phyloP scores from a whole-genome alignment of 2,329 filamentous ascomycete species.

The Didymella sp. region DNA sequence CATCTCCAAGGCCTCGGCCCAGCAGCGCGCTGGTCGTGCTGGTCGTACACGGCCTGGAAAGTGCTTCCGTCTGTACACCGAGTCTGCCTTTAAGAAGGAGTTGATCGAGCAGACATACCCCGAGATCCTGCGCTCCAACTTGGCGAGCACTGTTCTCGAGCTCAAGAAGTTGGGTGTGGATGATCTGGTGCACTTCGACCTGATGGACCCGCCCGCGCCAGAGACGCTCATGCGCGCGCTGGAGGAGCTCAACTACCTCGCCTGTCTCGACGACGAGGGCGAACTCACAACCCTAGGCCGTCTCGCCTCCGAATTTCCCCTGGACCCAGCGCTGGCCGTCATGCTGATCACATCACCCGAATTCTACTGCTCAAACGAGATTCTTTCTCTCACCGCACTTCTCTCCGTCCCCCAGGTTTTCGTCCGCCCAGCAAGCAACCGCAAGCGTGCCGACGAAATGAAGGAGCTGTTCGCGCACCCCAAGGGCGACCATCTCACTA shows the following conservation, averaged over 20 bases:
- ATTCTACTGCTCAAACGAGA: constrained; percentile 98
- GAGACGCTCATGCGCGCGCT: constrained; percentile 98
- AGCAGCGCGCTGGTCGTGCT: constrained; percentile 97
- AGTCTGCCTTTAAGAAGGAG: constrained; percentile 95
- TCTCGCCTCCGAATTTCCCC: constrained; percentile 90
- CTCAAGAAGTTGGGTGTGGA: constrained; percentile 96
- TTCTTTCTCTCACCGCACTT: constrained; percentile 90
- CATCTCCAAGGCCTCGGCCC: constrained; percentile 96
- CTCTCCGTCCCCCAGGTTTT: constrained; percentile 96
- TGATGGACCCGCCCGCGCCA: constrained; percentile 97
- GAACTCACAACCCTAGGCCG: constrained; percentile 86
- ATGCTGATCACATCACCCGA: constrained; percentile 98
- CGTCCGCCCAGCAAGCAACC: constrained; percentile 80
- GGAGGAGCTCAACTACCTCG: constrained; percentile 96
- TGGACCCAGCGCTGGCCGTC: constrained; percentile 92
- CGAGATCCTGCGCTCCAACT: constrained; percentile 91
- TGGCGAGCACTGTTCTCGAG: constrained; percentile 93
- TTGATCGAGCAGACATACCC: constrained; percentile 97
- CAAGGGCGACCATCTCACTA: constrained; percentile 93
- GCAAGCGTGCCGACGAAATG: constrained; percentile 96
- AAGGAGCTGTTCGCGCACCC: constrained; percentile 91
- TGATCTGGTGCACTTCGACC: constrained; percentile 95
- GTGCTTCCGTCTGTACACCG: constrained; percentile 96
- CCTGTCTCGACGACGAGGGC: constrained; percentile 95
- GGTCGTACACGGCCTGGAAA: constrained; percentile 98